Percentiles rank a stretch among this genome's conserved stretches.
phyloP scores from a whole-genome alignment of 306 rosid species.

The Gastrolobium bilobum region DNA sequence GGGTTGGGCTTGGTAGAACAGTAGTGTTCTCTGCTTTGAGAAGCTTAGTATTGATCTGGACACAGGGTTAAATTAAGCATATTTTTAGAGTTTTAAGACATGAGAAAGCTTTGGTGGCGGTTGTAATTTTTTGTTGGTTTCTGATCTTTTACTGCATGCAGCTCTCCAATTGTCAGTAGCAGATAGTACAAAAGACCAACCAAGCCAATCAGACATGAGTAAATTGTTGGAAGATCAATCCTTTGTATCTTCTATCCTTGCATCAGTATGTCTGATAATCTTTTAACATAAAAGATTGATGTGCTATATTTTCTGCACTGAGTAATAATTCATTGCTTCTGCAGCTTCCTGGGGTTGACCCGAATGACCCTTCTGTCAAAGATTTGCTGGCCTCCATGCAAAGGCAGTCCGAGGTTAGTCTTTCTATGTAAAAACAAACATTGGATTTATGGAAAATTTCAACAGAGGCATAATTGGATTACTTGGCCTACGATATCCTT shows the following conservation, averaged over 20 bases:
- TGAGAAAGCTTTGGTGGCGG: conserved; percentile 12
- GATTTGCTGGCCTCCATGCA: conserved; percentile 97
- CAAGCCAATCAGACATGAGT: conserved; percentile 82
- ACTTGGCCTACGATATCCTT: conserved; percentile 4
- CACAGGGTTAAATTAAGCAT: conserved; percentile 28
- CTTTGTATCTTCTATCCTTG: conserved; percentile 89
- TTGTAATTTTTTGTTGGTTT: conserved; percentile 38
- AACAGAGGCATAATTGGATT: conserved; percentile 17
- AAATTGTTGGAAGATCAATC: conserved; percentile 91
- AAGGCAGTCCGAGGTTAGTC: conserved; percentile 74
- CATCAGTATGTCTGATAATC: conserved; percentile 68
- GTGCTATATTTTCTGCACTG: conserved; percentile 22
- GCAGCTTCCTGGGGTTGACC: conserved; percentile 99
- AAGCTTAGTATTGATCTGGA: conserved; percentile 35
- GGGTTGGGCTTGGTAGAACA: conserved; percentile 14
- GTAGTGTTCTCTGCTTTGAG: conserved; percentile 23
- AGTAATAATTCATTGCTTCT: conserved; percentile 46
- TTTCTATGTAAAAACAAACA: conserved; percentile 7
- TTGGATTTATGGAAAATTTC: conserved; percentile 26
- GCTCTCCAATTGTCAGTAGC: conserved; percentile 91
- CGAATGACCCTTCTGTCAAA: conserved; percentile 94
- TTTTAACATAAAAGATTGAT: conserved; percentile 30
- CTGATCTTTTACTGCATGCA: conserved; percentile 55
- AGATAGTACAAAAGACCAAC: conserved; percentile 72
- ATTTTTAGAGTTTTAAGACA: conserved; percentile 19